Conservation (phyloP, 768 basidiomycete species). For the Calvatia gigantea region DNA sequence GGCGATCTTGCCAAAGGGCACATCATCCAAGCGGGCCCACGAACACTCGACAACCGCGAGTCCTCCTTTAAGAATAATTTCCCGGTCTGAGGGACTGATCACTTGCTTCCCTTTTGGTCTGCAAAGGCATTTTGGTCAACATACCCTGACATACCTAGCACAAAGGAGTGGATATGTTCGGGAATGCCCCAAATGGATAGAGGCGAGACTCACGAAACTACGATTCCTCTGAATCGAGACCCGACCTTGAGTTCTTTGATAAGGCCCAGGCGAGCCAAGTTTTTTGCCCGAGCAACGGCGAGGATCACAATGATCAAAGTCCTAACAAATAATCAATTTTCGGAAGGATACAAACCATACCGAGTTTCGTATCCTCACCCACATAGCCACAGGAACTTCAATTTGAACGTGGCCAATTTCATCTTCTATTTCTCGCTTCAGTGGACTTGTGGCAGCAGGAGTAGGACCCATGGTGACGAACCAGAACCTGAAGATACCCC, state of each 20-base stretch:
- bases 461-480: neutral
- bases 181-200: neutral
- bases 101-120: conserved; percentile 83
- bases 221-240: conserved; percentile 84
- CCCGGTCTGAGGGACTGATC: conserved; percentile 82
- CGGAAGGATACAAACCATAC: neutral
- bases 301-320: conserved; percentile 98
- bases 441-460: neutral
- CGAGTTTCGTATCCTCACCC: conserved; percentile 56
- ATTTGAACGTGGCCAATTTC: conserved; percentile 29
- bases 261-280: conserved; percentile 77
- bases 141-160: neutral
- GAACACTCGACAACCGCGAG: conserved; percentile 98
- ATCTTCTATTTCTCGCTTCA: conserved; percentile 19
- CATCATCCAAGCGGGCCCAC: conserved; percentile 93
- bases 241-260: conserved; percentile 84
- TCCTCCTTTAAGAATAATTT: conserved; percentile 68
- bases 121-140: neutral
- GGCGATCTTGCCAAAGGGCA: conserved; percentile 91
- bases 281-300: conserved; percentile 82
- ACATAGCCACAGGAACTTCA: conserved; percentile 89
- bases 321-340: conserved; percentile 47
- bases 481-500: conserved; percentile 18
- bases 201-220: conserved; percentile 72
- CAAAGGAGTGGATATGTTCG: neutral